These are phyloP conservation scores for Chaetomiaceae sp. DNA, from an alignment of 2,329 filamentous ascomycete genomes.

Conservation along the genomic window DNA sequence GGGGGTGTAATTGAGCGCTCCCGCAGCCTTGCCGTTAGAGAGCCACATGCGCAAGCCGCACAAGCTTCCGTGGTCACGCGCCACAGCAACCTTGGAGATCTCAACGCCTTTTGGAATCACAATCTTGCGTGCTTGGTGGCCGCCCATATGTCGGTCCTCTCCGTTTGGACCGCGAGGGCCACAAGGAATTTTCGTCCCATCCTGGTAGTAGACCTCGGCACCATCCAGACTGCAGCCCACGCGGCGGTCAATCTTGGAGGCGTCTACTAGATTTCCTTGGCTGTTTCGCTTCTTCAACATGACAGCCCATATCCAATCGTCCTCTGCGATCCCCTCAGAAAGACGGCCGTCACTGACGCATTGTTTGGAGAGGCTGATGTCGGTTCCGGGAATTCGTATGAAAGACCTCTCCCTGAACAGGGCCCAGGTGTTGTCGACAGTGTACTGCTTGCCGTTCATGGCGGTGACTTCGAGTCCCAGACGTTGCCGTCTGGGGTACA, in stretches of 20 bases:
- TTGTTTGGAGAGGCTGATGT: slow-evolving; percentile 36
- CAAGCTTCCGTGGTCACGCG: not conserved
- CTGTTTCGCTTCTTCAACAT: slow-evolving; percentile 29
- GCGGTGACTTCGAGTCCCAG: slow-evolving; percentile 34
- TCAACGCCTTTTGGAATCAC: slow-evolving; percentile 24
- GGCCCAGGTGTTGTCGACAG: slow-evolving; percentile 31
- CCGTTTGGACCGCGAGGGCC: slow-evolving; percentile 30
- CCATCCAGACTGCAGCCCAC: slow-evolving; percentile 42
- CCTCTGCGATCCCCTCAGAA: no score
- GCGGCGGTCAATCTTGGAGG: slow-evolving; percentile 40
- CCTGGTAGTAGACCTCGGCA: slow-evolving; percentile 40
- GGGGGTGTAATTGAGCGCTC: slow-evolving; percentile 12
- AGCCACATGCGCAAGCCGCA: slow-evolving; percentile 21
- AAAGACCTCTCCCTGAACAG: slow-evolving; percentile 30
- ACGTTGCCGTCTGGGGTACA: slow-evolving; percentile 28
- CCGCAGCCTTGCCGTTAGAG: slow-evolving; percentile 16
- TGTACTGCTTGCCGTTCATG: slow-evolving; percentile 38
- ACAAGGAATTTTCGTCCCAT: slow-evolving; percentile 40
- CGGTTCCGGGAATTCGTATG: slow-evolving; percentile 37
- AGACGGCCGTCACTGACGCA: slow-evolving; percentile 25
- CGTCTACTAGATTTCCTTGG: slow-evolving; percentile 34
- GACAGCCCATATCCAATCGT: slow-evolving; percentile 31
- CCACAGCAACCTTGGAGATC: slow-evolving; percentile 32
- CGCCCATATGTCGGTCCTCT: slow-evolving; percentile 27
- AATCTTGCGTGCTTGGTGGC: slow-evolving; percentile 30